A percentile compares a stretch with the other conserved stretches of the same genome.
Conservation (phyloP, 164 flowering plant species). For the Santalum album region DNA sequence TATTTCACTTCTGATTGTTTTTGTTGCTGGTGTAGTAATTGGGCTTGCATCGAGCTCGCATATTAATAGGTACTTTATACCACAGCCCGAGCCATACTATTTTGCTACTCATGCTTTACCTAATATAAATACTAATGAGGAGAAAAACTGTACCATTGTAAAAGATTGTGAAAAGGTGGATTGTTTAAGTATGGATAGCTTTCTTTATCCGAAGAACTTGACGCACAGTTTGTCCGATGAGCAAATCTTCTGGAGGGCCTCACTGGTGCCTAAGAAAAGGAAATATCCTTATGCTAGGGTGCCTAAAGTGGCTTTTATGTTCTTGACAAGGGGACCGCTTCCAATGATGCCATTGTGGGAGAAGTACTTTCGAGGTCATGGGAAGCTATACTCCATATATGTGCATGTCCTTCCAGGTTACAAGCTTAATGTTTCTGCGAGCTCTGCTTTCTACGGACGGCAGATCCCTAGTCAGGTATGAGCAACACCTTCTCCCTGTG, state of each 20-base stretch:
- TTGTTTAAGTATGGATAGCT: constrained; percentile 26
- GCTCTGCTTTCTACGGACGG: constrained; percentile 38
- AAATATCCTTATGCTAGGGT: constrained; percentile 35
- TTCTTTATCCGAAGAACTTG: constrained; percentile 26
- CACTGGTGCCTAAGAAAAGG: constrained; percentile 35
- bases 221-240: constrained; percentile 36
- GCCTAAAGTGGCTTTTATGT: constrained; percentile 59
- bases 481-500: background rate
- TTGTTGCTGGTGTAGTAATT: constrained; percentile 46
- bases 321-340: constrained; percentile 52
- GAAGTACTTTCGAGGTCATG: constrained; percentile 44
- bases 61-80: constrained; percentile 19
- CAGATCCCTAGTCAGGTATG: constrained; percentile 53
- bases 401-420: constrained; percentile 38
- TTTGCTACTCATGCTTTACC: constrained; percentile 1
- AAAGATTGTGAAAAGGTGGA: constrained; percentile 15
- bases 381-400: constrained; percentile 36
- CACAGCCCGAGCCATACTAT: constrained; percentile 12
- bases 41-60: constrained; percentile 45
- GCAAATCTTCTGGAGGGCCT: constrained; percentile 60
- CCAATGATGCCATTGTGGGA: constrained; percentile 63
- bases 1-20: constrained; percentile 32
- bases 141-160: constrained; percentile 13
- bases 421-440: constrained; percentile 26
- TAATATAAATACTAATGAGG: background rate